Percentiles rank a stretch among this genome's conserved stretches.
These are phyloP conservation scores for Lipomyces anomalus DNA, from an alignment of 805 yeast species.

Conservation along the genomic window DNA sequence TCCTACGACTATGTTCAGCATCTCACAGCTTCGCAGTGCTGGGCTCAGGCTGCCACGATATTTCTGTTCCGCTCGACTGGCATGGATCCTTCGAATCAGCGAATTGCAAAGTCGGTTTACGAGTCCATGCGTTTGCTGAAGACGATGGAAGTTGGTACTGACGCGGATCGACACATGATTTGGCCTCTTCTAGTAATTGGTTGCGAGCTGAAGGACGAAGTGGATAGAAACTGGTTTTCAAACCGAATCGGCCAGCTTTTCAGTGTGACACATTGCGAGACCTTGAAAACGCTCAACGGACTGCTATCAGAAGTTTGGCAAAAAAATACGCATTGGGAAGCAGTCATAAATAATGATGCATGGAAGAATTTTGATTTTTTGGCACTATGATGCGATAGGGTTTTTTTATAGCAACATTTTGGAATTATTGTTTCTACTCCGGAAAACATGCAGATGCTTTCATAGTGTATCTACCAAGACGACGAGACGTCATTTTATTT, in stretches of 20 bases:
- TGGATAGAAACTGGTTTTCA: conserved; percentile 3
- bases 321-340: conserved; percentile 15
- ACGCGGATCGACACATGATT: conserved; percentile 19
- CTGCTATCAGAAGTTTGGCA: conserved; percentile 14
- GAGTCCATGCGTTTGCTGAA: conserved; percentile 13
- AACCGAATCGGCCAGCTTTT: conserved; percentile 9
- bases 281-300: conserved; percentile 10
- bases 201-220: conserved; percentile 13
- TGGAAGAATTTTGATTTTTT: conserved; percentile 18
- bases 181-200: conserved; percentile 23
- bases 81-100: conserved; percentile 19
- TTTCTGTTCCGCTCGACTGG: conserved; percentile 20
- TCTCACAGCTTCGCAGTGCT: conserved; percentile 18
- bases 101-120: conserved; percentile 11
- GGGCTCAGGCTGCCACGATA: conserved; percentile 22
- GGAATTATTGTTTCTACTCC: too few relatives aligned
- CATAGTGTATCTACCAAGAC: too few relatives aligned
- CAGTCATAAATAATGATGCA: conserved; percentile 10
- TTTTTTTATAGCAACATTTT: too few relatives aligned
- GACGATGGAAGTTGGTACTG: conserved; percentile 11
- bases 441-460: too few relatives aligned
- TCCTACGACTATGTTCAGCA: conserved; percentile 18
- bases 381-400: conserved; percentile 5
- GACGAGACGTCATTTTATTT: too few relatives aligned
- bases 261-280: conserved; percentile 9